A percentile compares a stretch with the other conserved stretches of the same genome.
phyloP scores from a whole-genome alignment of 257 asterid genomes.

The Fraxinus pennsylvanica region DNA sequence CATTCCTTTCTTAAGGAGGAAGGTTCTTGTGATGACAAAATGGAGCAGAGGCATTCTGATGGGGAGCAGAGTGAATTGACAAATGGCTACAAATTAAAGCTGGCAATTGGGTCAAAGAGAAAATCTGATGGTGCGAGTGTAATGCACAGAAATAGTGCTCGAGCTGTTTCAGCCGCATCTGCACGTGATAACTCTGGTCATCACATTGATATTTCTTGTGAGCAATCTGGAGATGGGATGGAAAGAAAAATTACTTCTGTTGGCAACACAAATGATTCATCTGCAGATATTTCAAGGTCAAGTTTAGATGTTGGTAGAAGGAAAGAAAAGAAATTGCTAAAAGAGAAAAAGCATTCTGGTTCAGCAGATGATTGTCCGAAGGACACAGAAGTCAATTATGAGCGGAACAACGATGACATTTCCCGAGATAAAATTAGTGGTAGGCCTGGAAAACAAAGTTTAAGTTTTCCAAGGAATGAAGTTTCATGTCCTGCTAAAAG shows the following conservation, averaged over 20 bases:
- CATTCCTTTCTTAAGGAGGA: constrained; percentile 32
- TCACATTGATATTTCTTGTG: constrained; percentile 6
- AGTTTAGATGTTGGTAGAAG: constrained; percentile 34
- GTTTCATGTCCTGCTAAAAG: constrained; percentile 43
- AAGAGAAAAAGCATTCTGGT: constrained; percentile 41
- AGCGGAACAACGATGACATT: constrained; percentile 30
- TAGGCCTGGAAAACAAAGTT: constrained; percentile 46
- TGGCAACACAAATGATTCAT: constrained; percentile 39
- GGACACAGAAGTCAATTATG: constrained; percentile 36
- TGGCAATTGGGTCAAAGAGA: constrained; percentile 39
- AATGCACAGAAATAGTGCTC: constrained; percentile 34
- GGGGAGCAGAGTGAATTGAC: constrained; percentile 40
- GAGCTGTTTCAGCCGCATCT: constrained; percentile 26
- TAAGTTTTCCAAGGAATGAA: constrained; percentile 33
- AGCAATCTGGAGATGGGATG: constrained; percentile 33
- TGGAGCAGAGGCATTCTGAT: constrained; percentile 36
- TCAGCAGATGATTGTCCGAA: constrained; percentile 29
- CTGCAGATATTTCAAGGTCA: constrained; percentile 36
- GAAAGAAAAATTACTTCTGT: constrained; percentile 31
- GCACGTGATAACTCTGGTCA: constrained; percentile 11
- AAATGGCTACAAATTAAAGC: constrained; percentile 53
- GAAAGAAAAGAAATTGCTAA: constrained; percentile 38
- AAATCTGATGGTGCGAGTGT: constrained; percentile 39
- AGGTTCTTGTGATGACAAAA: constrained; percentile 34
- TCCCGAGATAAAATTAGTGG: constrained; percentile 45